Conservation (phyloP, 2,329 filamentous ascomycete species). For the Botryotinia narcissicola region DNA sequence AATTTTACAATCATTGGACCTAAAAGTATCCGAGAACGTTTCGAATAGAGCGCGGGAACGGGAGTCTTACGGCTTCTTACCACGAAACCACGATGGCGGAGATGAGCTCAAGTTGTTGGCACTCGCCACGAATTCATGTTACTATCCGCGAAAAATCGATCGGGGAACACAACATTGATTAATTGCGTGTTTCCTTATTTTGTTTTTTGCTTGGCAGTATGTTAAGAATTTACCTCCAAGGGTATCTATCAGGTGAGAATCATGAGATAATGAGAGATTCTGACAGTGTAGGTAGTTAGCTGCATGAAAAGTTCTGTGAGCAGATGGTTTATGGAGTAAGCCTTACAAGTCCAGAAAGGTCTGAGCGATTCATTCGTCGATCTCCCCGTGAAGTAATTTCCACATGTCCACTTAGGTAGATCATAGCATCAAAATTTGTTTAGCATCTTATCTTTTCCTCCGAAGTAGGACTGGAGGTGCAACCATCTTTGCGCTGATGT, state of each 20-base stretch:
- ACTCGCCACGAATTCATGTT: neutral
- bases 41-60: slow-evolving; percentile 4
- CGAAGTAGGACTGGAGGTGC: neutral
- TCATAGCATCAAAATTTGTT: neutral
- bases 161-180: slow-evolving; percentile 3
- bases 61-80: neutral
- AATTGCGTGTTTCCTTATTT: neutral
- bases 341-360: slow-evolving; percentile 3
- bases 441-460: slow-evolving; percentile 14
- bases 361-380: slow-evolving; percentile 6
- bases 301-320: neutral
- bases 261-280: neutral
- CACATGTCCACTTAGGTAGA: neutral
- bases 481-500: neutral
- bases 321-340: neutral
- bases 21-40: neutral
- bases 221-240: neutral
- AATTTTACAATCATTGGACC: neutral
- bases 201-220: neutral
- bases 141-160: neutral
- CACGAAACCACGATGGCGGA: neutral
- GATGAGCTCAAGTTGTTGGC: slow-evolving; percentile 3
- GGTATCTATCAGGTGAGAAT: neutral
- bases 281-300: neutral
- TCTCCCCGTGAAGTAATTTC: neutral